These are phyloP conservation scores for Penicillium soppii DNA, from an alignment of 495 filamentous ascomycete genomes.

Conservation along the genomic window DNA sequence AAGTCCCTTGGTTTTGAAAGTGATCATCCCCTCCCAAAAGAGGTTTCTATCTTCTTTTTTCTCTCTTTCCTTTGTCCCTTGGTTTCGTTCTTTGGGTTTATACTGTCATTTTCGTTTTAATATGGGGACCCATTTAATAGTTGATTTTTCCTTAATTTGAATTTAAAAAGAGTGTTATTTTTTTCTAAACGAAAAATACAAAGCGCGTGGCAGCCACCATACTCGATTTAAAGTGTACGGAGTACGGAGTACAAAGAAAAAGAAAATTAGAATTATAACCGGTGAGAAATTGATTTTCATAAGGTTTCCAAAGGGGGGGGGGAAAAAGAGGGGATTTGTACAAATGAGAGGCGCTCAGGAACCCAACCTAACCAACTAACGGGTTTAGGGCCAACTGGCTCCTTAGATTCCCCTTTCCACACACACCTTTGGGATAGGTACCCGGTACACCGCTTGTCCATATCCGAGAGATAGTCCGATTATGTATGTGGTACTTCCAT, in stretches of 20 bases:
- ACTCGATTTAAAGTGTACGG: too few species aligned
- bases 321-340: conserved; percentile 8
- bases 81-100: neutral
- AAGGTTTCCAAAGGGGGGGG: neutral
- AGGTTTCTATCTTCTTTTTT: conserved; percentile 1
- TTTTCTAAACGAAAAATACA: too few species aligned
- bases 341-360: conserved; percentile 4
- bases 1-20: conserved; percentile 19
- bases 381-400: conserved; percentile 4
- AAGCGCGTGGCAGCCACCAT: conserved; percentile 22
- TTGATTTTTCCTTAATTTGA: too few species aligned
- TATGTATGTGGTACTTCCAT: conserved; percentile 8
- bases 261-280: too few species aligned
- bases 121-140: too few species aligned
- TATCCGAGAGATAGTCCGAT: neutral
- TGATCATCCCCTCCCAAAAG: conserved; percentile 19
- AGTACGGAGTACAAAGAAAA: too few species aligned
- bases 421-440: conserved; percentile 3
- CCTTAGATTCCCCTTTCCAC: conserved; percentile 4
- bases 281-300: neutral
- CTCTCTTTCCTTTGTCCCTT: neutral
- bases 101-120: too few species aligned
- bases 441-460: conserved; percentile 7
- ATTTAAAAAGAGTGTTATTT: too few species aligned
- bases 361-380: conserved; percentile 1